Evolutionary conservation across 2,329 filamentous ascomycete species (phyloP), one percentile per base, ranked within the genome.

Genomic region (Cadophora sp.): DNA sequence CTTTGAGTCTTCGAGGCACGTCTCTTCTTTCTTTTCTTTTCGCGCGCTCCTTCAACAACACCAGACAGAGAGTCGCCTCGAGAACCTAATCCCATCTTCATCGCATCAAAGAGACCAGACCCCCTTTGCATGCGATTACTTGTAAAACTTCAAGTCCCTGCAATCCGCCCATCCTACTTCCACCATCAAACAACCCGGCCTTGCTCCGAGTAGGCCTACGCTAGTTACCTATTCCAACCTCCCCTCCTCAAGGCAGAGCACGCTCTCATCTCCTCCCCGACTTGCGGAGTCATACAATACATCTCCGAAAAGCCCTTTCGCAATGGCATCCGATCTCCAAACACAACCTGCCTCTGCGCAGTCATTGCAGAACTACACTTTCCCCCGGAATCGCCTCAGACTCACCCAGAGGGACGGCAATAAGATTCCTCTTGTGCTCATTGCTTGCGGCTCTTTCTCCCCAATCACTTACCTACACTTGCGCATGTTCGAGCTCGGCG

Each of bases 401-500:
- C 83, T 82, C 69, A 81, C 81, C 51, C 83, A 89, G 69, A 83
- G 80, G 60, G 83, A 88, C 70, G 78, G 84, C 36, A 79, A 81
- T 68, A 87, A 85, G 76, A 87, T 83, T 36, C 89, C 89, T 16
- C 82, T 92, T 48, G 87, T 91, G 8, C 84, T 91, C 63, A 88
- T 91, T 62, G 89, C 89, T 58, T 92, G 89, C 74, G 89, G 60
- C 60, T 87, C 85, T 75, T 94, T 93, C 80, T 92, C 89, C 0
- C 91, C 91, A 20, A 87, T 91, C 59, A 92, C 90, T 7, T 91
- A 91, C 75, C 84, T 94, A 33, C 92, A 95, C 77, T 81, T 96
- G 70, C 89, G 92, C 77, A 95, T 96, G 91, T 95, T 96, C 76
- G 91, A 93, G 75, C 93, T 96, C 88, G 92, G 91, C 1, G 87